Conservation (phyloP, 2,329 filamentous ascomycete species). For the Fusarium virguliforme region DNA sequence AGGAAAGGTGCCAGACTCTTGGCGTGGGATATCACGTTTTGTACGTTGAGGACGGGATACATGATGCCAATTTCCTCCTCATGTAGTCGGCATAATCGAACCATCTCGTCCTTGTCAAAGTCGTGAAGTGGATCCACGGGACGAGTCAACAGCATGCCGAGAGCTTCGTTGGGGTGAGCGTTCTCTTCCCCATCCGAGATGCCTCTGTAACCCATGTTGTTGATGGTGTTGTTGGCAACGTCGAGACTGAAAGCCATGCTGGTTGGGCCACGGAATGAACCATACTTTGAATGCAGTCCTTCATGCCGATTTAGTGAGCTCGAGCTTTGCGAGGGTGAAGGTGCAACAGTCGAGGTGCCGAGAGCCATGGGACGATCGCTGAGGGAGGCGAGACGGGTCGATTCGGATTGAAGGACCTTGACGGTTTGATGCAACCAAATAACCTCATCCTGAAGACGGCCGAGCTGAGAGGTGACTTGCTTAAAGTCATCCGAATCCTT, state of each 20-base stretch:
- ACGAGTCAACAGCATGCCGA: conserved; percentile 52
- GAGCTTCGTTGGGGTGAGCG: conserved; percentile 53
- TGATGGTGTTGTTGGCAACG: conserved; percentile 87
- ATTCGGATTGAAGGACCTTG: conserved; percentile 75
- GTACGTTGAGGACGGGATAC: conserved; percentile 88
- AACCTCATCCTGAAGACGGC: conserved; percentile 86
- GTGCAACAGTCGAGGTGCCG: conserved; percentile 55
- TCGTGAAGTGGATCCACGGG: conserved; percentile 83
- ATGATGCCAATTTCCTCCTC: conserved; percentile 94
- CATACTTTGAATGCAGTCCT: conserved; percentile 68
- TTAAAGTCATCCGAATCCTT: conserved; percentile 95
- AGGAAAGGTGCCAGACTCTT: conserved; percentile 81
- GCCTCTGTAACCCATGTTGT: conserved; percentile 88
- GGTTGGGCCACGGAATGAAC: conserved; percentile 86
- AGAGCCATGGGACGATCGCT: conserved; percentile 62
- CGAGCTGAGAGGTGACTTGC: conserved; percentile 82
- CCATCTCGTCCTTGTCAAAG: conserved; percentile 83
- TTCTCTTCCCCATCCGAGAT: conserved; percentile 76
- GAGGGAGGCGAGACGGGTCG: conserved; percentile 62
- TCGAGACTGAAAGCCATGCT: conserved; percentile 89
- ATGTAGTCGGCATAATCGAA: conserved; percentile 83
- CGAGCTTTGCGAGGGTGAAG: conserved; percentile 63
- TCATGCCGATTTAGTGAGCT: conserved; percentile 59
- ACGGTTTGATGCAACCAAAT: conserved; percentile 82
- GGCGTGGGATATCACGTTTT: conserved; percentile 79